Evolutionary conservation across 2,329 filamentous ascomycete genomes (phyloP).

Genomic region (Diaporthe ilicicola): DNA sequence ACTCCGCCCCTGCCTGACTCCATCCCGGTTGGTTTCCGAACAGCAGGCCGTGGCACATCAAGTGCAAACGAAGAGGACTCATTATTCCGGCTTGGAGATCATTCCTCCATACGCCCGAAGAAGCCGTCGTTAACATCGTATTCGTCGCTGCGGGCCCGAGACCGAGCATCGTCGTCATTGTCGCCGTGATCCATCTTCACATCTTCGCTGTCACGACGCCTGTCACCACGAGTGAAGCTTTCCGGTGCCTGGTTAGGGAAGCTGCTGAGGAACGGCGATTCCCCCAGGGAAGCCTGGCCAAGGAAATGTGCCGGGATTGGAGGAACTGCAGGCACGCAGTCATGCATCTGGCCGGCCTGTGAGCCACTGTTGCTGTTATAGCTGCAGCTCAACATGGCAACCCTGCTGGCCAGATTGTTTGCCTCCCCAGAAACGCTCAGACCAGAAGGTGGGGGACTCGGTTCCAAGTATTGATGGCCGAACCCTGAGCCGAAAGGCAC

Average conservation of each 20-base stretch:
- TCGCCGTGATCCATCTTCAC: constrained; percentile 77
- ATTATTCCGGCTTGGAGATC: constrained; percentile 39
- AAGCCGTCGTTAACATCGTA: constrained; percentile 83
- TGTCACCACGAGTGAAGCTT: constrained; percentile 69
- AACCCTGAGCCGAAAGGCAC: constrained; percentile 59
- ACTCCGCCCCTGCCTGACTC: constrained; percentile 38
- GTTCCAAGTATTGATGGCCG: constrained; percentile 75
- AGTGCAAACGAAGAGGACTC: constrained; percentile 29
- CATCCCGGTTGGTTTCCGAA: constrained; percentile 34
- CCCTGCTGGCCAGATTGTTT: constrained; percentile 88
- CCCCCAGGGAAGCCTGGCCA: constrained; percentile 67
- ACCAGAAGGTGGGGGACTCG: constrained; percentile 81
- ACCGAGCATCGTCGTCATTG: constrained; percentile 66
- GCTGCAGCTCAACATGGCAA: constrained; percentile 90
- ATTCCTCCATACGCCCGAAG: constrained; percentile 97
- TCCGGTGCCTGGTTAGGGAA: constrained; percentile 68
- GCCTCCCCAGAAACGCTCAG: constrained; percentile 79
- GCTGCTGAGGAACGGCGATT: constrained; percentile 70
- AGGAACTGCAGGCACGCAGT: constrained; percentile 86
- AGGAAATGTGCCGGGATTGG: constrained; percentile 84
- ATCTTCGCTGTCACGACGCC: constrained; percentile 60
- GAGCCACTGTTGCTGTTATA: constrained; percentile 80
- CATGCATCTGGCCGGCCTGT: constrained; percentile 68
- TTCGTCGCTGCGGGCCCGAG: constrained; percentile 77
- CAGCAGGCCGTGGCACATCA: constrained; percentile 33